Percentiles rank a stretch among this genome's conserved stretches.
Evolutionary conservation across 2,329 filamentous ascomycete genomes (phyloP).

Genomic region (Trichoderma sp.): DNA sequence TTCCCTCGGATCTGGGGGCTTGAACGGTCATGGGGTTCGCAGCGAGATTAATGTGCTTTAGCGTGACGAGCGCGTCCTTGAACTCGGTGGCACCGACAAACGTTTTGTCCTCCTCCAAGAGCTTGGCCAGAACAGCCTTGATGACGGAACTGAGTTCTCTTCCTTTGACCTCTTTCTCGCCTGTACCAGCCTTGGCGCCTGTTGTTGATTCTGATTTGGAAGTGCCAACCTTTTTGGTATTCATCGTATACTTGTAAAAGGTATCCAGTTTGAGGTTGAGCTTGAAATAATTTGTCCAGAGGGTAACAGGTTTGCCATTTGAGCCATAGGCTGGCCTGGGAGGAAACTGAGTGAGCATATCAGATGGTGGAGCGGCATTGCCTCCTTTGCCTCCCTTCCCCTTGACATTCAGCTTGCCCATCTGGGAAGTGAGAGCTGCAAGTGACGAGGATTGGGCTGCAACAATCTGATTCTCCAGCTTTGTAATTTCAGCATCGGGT

Average conservation of each 20-base stretch:
- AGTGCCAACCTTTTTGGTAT: conserved; percentile 38
- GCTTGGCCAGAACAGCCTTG: conserved; percentile 42
- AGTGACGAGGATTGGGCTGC: conserved; percentile 39
- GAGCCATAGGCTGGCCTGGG: conserved; percentile 55
- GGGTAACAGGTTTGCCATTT: conserved; percentile 45
- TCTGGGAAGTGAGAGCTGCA: conserved; percentile 41
- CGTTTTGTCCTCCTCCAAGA: conserved; percentile 40
- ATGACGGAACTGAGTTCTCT: conserved; percentile 51
- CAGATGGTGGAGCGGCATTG: conserved; percentile 22
- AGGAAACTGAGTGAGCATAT: conserved; percentile 45
- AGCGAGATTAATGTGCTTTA: conserved; percentile 43
- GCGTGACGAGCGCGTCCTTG: conserved; percentile 53
- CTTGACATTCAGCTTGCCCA: conserved; percentile 43
- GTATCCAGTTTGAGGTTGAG: conserved; percentile 44
- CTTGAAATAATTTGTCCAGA: conserved; percentile 61
- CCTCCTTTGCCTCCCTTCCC: conserved; percentile 28
- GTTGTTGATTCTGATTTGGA: conserved; percentile 18
- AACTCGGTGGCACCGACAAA: conserved; percentile 52
- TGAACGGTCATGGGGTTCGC: conserved; percentile 42
- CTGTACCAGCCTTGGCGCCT: conserved; percentile 27
- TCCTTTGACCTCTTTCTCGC: conserved; percentile 44
- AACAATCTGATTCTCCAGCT: conserved; percentile 50
- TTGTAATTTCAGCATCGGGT: conserved; percentile 37
- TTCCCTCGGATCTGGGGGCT: conserved; percentile 41
- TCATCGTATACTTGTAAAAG: conserved; percentile 53